A percentile compares a stretch with the other conserved stretches of the same genome.
Evolutionary conservation across 176 grass and related monocot genomes (phyloP).

Genomic region (Calamus simplicifolius): DNA sequence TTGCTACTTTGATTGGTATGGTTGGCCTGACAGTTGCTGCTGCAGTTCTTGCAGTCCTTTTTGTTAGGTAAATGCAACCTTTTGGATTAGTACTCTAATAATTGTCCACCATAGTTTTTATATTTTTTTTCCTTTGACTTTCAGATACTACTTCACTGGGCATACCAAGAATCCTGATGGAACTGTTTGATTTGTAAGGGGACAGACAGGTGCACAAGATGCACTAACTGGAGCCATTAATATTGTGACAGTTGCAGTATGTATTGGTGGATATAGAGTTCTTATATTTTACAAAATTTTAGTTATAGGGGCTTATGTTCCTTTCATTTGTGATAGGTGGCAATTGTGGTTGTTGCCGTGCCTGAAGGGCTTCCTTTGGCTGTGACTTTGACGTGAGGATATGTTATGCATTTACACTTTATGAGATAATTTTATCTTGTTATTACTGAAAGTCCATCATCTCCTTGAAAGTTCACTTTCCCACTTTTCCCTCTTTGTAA

Average conservation of each 20-base stretch:
- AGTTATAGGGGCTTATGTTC: conserved; percentile 27
- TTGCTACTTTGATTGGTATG: conserved; percentile 93
- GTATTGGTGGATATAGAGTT: conserved; percentile 25
- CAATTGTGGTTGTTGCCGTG: conserved; percentile 92
- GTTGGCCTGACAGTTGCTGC: conserved; percentile 84
- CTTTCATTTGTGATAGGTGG: conserved; percentile 53
- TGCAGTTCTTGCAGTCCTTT: conserved; percentile 70
- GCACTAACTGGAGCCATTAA: conserved; percentile 86
- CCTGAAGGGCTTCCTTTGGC: conserved; percentile 97
- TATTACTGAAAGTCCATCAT: background rate
- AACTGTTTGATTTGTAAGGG: conserved; percentile 61
- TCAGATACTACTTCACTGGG: conserved; percentile 90
- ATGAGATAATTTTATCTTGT: conserved; percentile 6
- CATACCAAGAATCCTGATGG: conserved; percentile 77
- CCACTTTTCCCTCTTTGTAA: background rate
- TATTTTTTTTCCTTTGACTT: conserved; percentile 2
- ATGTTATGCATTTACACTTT: conserved; percentile 1
- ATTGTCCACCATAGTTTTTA: background rate
- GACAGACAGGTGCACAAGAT: conserved; percentile 52
- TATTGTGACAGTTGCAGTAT: conserved; percentile 92
- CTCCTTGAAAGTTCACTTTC: background rate
- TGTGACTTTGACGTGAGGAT: conserved; percentile 82
- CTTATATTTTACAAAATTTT: conserved; percentile 10
- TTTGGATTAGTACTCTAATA: conserved; percentile 12
- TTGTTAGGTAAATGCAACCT: conserved; percentile 54